phyloP scores from a whole-genome alignment of 2,329 filamentous ascomycete genomes.

The Colletotrichum somersetense region DNA sequence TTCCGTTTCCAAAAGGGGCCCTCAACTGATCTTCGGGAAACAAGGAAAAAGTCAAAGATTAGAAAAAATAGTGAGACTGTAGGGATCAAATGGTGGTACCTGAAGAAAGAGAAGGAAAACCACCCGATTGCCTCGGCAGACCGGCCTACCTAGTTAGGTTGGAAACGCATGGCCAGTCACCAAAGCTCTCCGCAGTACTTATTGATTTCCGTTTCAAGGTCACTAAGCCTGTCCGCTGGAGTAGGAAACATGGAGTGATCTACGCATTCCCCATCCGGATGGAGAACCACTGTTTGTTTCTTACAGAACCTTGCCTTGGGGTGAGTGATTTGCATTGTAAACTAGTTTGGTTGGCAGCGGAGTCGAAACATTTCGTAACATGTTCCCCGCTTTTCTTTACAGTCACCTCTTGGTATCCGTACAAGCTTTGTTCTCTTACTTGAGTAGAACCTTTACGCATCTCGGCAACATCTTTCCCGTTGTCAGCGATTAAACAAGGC shows the following conservation, averaged over 20 bases:
- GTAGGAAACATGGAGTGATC: background rate
- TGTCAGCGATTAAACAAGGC: fast-evolving
- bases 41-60: background rate
- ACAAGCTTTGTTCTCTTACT: background rate
- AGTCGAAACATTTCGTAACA: background rate
- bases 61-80: background rate
- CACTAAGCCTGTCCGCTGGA: background rate
- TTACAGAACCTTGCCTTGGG: background rate
- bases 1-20: background rate
- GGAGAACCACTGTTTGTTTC: constrained; percentile 5
- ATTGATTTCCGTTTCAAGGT: background rate
- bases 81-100: background rate
- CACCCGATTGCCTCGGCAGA: background rate
- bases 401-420: background rate
- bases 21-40: constrained; percentile 2
- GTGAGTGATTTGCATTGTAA: background rate
- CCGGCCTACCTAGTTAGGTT: background rate
- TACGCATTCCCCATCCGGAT: background rate
- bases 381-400: background rate
- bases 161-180: background rate
- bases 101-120: background rate
- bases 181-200: background rate
- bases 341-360: too few relatives aligned
- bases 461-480: background rate
- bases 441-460: background rate